Percentiles rank a stretch among this genome's conserved stretches.
Conservation (phyloP, 2,329 filamentous ascomycete species). For the Penicillium verrucosum region DNA sequence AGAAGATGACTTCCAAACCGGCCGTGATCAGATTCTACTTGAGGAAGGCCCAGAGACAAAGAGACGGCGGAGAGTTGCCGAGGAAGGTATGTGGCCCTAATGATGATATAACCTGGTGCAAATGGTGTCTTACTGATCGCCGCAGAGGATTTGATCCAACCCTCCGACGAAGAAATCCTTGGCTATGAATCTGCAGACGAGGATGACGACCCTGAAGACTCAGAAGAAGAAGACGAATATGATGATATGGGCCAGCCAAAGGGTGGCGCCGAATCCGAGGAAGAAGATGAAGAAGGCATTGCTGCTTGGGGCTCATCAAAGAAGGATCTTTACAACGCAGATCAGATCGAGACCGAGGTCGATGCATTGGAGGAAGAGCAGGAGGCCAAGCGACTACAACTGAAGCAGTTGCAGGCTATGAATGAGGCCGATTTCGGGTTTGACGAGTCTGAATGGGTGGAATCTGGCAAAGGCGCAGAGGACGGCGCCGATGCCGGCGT, state of each 20-base stretch:
- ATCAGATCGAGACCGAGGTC: slow-evolving; percentile 66
- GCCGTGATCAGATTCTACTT: slow-evolving; percentile 80
- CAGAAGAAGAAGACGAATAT: slow-evolving; percentile 43
- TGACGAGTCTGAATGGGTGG: slow-evolving; percentile 82
- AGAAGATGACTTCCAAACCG: slow-evolving; percentile 88
- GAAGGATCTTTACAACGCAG: slow-evolving; percentile 90
- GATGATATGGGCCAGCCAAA: slow-evolving; percentile 26
- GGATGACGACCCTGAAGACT: slow-evolving; percentile 35
- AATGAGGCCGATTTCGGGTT: slow-evolving; percentile 89
- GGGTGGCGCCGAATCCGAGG: slow-evolving; percentile 27
- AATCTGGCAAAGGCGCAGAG: slow-evolving; percentile 46
- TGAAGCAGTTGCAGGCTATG: slow-evolving; percentile 88
- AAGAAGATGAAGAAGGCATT: slow-evolving; percentile 55
- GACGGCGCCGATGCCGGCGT: slow-evolving; percentile 53
- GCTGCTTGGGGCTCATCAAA: slow-evolving; percentile 84
- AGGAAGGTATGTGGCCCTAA: slow-evolving; percentile 55
- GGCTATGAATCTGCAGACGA: slow-evolving; percentile 41
- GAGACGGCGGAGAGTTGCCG: slow-evolving; percentile 65
- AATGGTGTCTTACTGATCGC: slow-evolving; percentile 16
- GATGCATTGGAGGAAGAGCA: slow-evolving; percentile 86
- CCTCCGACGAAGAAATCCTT: slow-evolving; percentile 62
- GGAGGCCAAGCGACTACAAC: slow-evolving; percentile 82
- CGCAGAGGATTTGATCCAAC: slow-evolving; percentile 55
- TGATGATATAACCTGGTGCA: background rate
- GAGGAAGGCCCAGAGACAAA: slow-evolving; percentile 79